Conservation (phyloP, 192 early-diverging fungal species). For the Coemansia sp. region DNA sequence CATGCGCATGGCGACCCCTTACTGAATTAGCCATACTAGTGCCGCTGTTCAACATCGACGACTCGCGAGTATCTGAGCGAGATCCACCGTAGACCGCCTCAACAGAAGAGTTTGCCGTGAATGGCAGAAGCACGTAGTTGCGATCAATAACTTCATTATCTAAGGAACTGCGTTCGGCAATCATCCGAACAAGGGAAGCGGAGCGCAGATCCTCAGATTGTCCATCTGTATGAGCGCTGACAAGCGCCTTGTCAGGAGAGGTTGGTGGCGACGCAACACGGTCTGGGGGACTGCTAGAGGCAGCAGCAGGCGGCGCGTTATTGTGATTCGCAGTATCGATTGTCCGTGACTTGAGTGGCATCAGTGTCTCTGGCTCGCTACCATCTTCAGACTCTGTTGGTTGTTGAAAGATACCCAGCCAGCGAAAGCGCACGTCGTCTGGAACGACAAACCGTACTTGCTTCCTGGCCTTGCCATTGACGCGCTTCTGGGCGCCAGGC, state of each 20-base stretch:
- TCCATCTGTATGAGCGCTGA: not conserved
- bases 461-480: slow-evolving; percentile 16
- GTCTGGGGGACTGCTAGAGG: not conserved
- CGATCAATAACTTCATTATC: slow-evolving; percentile 16
- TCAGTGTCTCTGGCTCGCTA: slow-evolving; percentile 9
- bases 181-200: not conserved
- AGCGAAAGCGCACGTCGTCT: slow-evolving; percentile 55
- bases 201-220: not conserved
- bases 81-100: slow-evolving; percentile 56
- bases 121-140: slow-evolving; percentile 14
- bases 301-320: not conserved
- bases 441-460: slow-evolving; percentile 52
- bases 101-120: slow-evolving; percentile 43
- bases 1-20: not conserved
- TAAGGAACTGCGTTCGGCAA: not conserved
- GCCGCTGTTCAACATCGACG: slow-evolving; percentile 13
- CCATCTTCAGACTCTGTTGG: slow-evolving; percentile 28
- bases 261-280: not conserved
- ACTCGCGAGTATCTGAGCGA: slow-evolving; percentile 25
- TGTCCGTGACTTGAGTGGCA: not conserved
- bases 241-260: not conserved
- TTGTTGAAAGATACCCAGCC: slow-evolving; percentile 53
- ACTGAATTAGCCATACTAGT: not conserved
- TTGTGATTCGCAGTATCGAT: not conserved
- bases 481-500: not conserved